Evolutionary conservation across 176 grass and related monocot genomes (phyloP).

Genomic region (Rhynchospora tenuis): DNA sequence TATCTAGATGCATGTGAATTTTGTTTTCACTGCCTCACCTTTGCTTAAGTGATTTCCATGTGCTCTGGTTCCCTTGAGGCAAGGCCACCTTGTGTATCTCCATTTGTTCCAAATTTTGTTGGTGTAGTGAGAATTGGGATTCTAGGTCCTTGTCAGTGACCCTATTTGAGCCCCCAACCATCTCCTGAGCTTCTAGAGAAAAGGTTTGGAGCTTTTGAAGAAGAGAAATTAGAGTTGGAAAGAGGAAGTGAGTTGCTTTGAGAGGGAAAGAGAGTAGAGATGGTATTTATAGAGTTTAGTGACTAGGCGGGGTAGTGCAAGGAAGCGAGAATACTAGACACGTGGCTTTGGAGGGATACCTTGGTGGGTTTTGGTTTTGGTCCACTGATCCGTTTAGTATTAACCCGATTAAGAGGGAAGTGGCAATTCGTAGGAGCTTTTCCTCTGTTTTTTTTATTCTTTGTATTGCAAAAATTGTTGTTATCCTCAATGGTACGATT

Average conservation of each 20-base stretch:
- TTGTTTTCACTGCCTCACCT: background rate
- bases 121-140: conserved; percentile 20
- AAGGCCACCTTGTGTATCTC: conserved; percentile 74
- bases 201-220: background rate
- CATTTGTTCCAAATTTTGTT: conserved; percentile 20
- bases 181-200: background rate
- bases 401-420: background rate
- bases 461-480: background rate
- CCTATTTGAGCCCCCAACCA: conserved; percentile 32
- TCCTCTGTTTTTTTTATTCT: background rate
- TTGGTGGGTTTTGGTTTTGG: background rate
- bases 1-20: background rate
- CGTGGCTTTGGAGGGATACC: background rate
- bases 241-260: background rate
- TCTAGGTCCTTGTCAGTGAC: conserved; percentile 20
- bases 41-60: conserved; percentile 43
- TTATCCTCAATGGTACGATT: background rate
- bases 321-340: background rate
- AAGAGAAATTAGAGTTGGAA: background rate
- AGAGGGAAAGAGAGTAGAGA: background rate
- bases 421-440: background rate
- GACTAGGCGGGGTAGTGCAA: background rate
- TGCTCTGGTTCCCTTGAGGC: conserved; percentile 45
- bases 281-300: conserved; percentile 24
- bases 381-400: background rate